Conservation (phyloP, 495 filamentous ascomycete genomes). For the Neurospora tetrasperma region DNA sequence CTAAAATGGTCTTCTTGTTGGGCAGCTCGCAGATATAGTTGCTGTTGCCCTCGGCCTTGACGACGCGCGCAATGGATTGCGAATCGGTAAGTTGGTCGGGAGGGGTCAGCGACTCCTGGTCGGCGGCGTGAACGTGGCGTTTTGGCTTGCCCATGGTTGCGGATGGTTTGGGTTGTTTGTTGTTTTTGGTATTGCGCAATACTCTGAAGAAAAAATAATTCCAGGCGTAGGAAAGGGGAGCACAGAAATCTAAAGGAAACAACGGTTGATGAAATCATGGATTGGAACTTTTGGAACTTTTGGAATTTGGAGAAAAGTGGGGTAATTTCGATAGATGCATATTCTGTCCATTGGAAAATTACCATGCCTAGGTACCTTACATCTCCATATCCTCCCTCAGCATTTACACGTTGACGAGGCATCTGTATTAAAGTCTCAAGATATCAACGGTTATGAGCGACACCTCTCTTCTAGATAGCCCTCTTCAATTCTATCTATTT, state of each 20-base stretch:
- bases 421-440: too few species aligned
- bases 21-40: slow-evolving; percentile 65
- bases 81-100: slow-evolving; percentile 51
- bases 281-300: neutral
- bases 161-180: neutral
- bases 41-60: slow-evolving; percentile 79
- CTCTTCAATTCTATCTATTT: too few species aligned
- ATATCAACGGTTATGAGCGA: too few species aligned
- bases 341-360: neutral
- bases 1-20: slow-evolving; percentile 46
- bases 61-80: slow-evolving; percentile 62
- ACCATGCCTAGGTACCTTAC: neutral
- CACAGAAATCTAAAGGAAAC: neutral
- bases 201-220: too few species aligned
- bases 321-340: neutral
- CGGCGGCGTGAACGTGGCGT: slow-evolving; percentile 61
- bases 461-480: too few species aligned
- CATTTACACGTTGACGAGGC: too few species aligned
- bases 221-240: neutral
- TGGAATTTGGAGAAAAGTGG: neutral
- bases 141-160: slow-evolving; percentile 61
- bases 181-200: neutral
- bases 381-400: neutral
- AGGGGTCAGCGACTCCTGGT: slow-evolving; percentile 64
- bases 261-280: neutral